phyloP scores from a whole-genome alignment of 2,329 filamentous ascomycete genomes.

The Zymoseptoria pseudotritici region DNA sequence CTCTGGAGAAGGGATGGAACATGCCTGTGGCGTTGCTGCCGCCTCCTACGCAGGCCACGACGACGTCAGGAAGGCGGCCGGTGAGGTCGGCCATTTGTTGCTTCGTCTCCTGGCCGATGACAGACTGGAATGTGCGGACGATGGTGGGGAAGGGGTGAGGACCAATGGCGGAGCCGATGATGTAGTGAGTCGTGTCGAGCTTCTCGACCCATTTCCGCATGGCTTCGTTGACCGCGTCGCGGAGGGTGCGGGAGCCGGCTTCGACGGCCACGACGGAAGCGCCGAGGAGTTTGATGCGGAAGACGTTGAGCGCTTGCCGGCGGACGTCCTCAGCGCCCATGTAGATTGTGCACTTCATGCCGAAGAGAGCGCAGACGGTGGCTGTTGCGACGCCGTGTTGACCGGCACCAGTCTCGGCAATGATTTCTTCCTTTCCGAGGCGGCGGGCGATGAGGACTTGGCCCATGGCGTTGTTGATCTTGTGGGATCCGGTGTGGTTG shows the following conservation, averaged over 20 bases:
- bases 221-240: slow-evolving; percentile 81
- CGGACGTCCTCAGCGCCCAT: slow-evolving; percentile 98
- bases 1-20: slow-evolving; percentile 93
- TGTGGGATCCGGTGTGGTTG: slow-evolving; percentile 96
- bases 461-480: slow-evolving; percentile 97
- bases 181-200: slow-evolving; percentile 92
- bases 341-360: slow-evolving; percentile 95
- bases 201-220: slow-evolving; percentile 89
- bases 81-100: slow-evolving; percentile 77
- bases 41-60: slow-evolving; percentile 93
- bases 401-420: slow-evolving; percentile 93
- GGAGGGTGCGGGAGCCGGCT: slow-evolving; percentile 64
- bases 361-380: slow-evolving; percentile 95
- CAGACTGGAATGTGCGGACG: slow-evolving; percentile 92
- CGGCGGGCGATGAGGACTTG: slow-evolving; percentile 80
- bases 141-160: slow-evolving; percentile 98
- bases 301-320: slow-evolving; percentile 92
- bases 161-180: slow-evolving; percentile 94
- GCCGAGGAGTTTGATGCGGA: slow-evolving; percentile 93
- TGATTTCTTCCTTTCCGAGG: slow-evolving; percentile 92
- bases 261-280: slow-evolving; percentile 90
- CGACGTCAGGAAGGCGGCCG: slow-evolving; percentile 87
- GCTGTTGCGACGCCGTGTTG: slow-evolving; percentile 97
- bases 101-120: slow-evolving; percentile 94
- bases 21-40: slow-evolving; percentile 94